Conservation (phyloP, 192 early-diverging fungal species). For the Backusella australiensis region DNA sequence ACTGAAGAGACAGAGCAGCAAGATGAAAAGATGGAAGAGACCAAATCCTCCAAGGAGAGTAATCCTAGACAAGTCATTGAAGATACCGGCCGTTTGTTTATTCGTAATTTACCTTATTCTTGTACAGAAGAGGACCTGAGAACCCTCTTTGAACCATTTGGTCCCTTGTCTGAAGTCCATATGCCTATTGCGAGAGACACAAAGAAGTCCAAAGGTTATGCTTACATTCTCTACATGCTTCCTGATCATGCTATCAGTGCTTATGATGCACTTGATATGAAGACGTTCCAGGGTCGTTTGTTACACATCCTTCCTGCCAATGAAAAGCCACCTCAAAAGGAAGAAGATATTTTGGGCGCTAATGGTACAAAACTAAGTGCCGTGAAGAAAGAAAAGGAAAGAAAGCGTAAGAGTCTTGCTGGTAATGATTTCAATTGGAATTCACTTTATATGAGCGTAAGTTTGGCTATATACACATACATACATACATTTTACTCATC, state of each 20-base stretch:
- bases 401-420: conserved; percentile 73
- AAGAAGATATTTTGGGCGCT: conserved; percentile 47
- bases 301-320: conserved; percentile 87
- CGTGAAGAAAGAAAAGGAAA: conserved; percentile 84
- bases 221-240: conserved; percentile 84
- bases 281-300: conserved; percentile 90
- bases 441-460: conserved; percentile 91
- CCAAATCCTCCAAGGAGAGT: conserved; percentile 21
- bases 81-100: conserved; percentile 93
- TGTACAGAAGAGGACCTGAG: conserved; percentile 88
- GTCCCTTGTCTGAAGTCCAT: conserved; percentile 90
- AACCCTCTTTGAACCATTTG: conserved; percentile 79
- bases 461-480: conserved; percentile 10
- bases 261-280: conserved; percentile 74
- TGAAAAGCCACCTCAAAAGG: conserved; percentile 72
- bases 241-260: conserved; percentile 95
- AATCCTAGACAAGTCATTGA: conserved; percentile 69
- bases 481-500: not conserved
- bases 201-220: conserved; percentile 92
- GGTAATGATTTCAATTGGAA: conserved; percentile 95
- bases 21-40: not conserved
- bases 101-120: conserved; percentile 90
- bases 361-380: conserved; percentile 54
- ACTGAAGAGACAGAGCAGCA: not conserved
- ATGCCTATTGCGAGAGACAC: conserved; percentile 92